Evolutionary conservation across 305 asterid species (phyloP).

Genomic region (Solanum hybrid): DNA sequence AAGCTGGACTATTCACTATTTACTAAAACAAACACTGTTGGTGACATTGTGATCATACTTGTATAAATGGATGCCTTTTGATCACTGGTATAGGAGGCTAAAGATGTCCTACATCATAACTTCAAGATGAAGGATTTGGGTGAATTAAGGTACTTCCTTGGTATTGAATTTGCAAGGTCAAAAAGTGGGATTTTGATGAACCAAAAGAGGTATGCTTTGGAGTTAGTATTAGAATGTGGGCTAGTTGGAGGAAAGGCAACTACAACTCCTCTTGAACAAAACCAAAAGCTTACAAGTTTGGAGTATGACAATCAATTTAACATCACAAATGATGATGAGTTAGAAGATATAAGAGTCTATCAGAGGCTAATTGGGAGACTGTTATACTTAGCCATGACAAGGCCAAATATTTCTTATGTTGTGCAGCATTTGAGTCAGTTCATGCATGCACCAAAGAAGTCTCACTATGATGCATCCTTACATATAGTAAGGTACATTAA

Average conservation of each 20-base stretch:
- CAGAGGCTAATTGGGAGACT: neutral
- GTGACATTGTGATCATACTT: neutral
- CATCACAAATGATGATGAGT: neutral
- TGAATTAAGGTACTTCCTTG: neutral
- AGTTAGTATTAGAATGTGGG: neutral
- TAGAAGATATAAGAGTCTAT: neutral
- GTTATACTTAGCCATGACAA: neutral
- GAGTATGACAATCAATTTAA: neutral
- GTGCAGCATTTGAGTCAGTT: neutral
- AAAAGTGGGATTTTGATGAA: neutral
- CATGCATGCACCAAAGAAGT: neutral
- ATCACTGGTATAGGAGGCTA: neutral
- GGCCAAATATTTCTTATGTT: neutral
- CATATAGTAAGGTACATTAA: neutral
- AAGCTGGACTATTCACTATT: neutral
- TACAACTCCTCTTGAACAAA: neutral
- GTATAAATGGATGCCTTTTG: neutral
- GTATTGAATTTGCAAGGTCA: neutral
- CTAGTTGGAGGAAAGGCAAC: neutral
- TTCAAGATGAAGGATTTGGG: neutral
- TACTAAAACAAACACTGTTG: neutral
- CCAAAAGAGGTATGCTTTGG: neutral
- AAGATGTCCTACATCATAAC: neutral
- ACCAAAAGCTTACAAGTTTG: neutral
- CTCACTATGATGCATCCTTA: neutral